A percentile compares a stretch with the other conserved stretches of the same genome.
Conservation (phyloP, 768 basidiomycete species). For the Boletus tylopilopsis region DNA sequence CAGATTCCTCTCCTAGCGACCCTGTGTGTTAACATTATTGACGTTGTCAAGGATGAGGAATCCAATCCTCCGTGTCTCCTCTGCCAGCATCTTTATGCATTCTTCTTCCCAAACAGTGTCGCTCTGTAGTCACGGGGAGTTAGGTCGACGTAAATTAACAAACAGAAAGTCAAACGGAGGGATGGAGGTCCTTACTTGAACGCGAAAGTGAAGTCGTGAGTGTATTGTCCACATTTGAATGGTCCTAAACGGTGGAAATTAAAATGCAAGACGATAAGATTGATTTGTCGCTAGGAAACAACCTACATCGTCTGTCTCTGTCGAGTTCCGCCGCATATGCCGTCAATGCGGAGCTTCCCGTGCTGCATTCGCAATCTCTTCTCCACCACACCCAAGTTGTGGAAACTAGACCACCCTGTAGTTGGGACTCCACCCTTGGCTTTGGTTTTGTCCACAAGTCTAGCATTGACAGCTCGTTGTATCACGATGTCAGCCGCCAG, state of each 20-base stretch:
- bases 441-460: background rate
- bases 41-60: constrained; percentile 6
- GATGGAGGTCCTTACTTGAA: constrained; percentile 5
- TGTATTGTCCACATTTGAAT: constrained; percentile 20
- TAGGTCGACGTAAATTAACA: too few species aligned
- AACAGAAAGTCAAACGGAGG: too few species aligned
- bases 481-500: background rate
- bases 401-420: constrained; percentile 8
- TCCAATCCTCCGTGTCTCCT: constrained; percentile 16
- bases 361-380: constrained; percentile 7
- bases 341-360: background rate
- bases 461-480: too few species aligned
- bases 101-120: constrained; percentile 18
- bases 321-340: constrained; percentile 10
- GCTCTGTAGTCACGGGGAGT: too few species aligned
- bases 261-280: background rate
- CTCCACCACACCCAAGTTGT: constrained; percentile 14
- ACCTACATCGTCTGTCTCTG: constrained; percentile 8
- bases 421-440: background rate
- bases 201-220: constrained; percentile 11
- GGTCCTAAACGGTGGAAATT: background rate
- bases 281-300: too few species aligned
- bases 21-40: too few species aligned
- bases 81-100: constrained; percentile 8
- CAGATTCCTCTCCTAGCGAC: too few species aligned